Evolutionary conservation across 345 rosid species (phyloP).

Genomic region (Gossypium rotundifolium): DNA sequence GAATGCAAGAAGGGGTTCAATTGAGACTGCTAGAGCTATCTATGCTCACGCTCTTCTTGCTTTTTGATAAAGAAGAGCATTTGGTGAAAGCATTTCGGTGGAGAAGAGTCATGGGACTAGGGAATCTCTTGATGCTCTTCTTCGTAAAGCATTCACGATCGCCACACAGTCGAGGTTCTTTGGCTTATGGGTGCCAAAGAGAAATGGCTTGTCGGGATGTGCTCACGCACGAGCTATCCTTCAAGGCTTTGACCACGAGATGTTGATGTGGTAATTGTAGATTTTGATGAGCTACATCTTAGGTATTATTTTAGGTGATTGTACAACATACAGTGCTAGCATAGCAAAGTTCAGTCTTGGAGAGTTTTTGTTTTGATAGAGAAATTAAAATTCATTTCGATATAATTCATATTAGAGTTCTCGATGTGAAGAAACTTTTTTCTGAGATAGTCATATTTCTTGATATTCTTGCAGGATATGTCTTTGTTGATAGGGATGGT

Average conservation of each 20-base stretch:
- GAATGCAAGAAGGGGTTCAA: conserved; percentile 86
- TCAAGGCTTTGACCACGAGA: no score
- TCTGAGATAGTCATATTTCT: no score
- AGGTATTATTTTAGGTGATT: no score
- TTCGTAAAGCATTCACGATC: conserved; percentile 75
- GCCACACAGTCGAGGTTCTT: conserved; percentile 92
- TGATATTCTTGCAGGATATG: conserved; percentile 53
- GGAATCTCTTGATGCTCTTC: conserved; percentile 81
- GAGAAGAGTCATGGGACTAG: conserved; percentile 93
- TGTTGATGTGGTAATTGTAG: no score
- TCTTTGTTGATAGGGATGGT: conserved; percentile 89
- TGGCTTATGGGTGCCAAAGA: conserved; percentile 99
- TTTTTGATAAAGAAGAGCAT: conserved; percentile 93
- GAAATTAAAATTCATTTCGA: no score
- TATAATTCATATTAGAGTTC: no score
- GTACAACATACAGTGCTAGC: no score
- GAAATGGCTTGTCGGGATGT: conserved; percentile 98
- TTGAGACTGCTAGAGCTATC: conserved; percentile 93
- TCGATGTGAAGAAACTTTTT: no score
- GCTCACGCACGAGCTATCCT: conserved; percentile 91
- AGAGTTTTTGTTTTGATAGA: no score
- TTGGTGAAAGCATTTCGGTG: conserved; percentile 89
- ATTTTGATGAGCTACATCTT: no score
- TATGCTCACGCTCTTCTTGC: conserved; percentile 78
- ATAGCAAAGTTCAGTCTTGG: no score